Evolutionary conservation across 441 rosid species (phyloP), one percentile per base, ranked within the genome.

Genomic region (Mallotus japonicus): DNA sequence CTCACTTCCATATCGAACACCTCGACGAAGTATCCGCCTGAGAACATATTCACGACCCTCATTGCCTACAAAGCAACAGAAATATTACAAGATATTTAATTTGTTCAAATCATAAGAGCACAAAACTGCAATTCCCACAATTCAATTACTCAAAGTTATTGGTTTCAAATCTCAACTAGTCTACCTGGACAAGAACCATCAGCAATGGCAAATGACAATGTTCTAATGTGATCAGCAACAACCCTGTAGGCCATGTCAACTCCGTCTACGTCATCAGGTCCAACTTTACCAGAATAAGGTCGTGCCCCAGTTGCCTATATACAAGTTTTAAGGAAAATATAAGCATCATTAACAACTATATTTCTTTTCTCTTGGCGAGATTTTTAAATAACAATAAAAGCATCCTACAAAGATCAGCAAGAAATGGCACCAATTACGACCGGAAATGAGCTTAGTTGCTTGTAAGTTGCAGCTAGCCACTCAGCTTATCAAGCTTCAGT

Each of bases 231-330:
- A 76, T 96, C 98, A 70, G 98, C 97, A 56, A 96, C 95, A 75
- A 96, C 99, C 87, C 99, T 85, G 67, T 96, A 96, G 50, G 99
- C 99, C 98, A 96, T 88, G 83, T 96, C 99, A 84, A 93, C 84
- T 64, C 85, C 77, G 81, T 92, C 98, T 1, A 65, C 80, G 73
- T 96, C 99, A 77, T 90, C 99, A 62, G 59, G 50, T 77, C 98
- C 98, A 83, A 96, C 92, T 84, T 92, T 96, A 78, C 99, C 99
- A 75, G 95, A 77, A 83, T 96, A 96, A 63, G 94, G 87, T 17
- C 78, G 83, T 22, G 97, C 95, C 64, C 96, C 97, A 8, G 98
- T 96, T 74, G 86, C 90, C 99, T 96, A 70, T 22, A 66, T 19
- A 17, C 40, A 65, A 55, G 55, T 28, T 59, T 28, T n/a, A 59